Evolutionary conservation across 495 filamentous ascomycete genomes (phyloP).

Genomic region (Apiosordaria backusii): DNA sequence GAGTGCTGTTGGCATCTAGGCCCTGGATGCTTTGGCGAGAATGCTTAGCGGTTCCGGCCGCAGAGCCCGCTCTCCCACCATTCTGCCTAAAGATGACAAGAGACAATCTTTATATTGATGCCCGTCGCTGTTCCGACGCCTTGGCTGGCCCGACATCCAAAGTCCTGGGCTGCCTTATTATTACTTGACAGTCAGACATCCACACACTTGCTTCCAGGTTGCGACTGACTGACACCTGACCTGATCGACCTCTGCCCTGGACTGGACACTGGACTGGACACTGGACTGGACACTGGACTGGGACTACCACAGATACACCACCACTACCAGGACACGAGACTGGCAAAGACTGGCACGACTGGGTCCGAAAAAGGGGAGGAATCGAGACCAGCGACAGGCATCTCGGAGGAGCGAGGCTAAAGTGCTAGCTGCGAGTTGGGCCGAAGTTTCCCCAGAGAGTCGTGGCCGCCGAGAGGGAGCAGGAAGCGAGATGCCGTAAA

Average conservation of each 20-base stretch:
- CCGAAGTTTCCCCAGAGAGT: constrained; percentile 9
- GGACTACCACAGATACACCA: background rate
- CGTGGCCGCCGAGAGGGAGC: constrained; percentile 1
- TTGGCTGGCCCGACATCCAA: constrained; percentile 22
- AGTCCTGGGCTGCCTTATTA: constrained; percentile 5
- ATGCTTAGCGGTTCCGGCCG: constrained; percentile 24
- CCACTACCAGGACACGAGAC: background rate
- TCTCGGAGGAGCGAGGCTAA: constrained; percentile 5
- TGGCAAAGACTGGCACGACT: background rate
- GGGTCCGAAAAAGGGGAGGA: background rate
- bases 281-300: too few species aligned
- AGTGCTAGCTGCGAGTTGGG: constrained; percentile 5
- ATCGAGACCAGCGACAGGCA: background rate
- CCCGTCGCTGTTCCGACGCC: constrained; percentile 24
- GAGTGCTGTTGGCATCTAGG: constrained; percentile 15
- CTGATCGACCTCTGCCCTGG: background rate
- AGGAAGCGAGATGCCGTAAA: constrained; percentile 6
- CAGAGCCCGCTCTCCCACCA: constrained; percentile 10
- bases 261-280: too few species aligned
- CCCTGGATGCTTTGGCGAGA: constrained; percentile 23
- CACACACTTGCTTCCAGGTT: background rate
- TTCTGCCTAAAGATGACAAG: constrained; percentile 22
- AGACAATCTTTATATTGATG: constrained; percentile 21
- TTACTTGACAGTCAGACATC: background rate
- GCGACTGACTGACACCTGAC: background rate